Evolutionary conservation across 1,139 yeast species (phyloP), one percentile per base, ranked within the genome.

Genomic region (Saccharomyces hybrid): DNA sequence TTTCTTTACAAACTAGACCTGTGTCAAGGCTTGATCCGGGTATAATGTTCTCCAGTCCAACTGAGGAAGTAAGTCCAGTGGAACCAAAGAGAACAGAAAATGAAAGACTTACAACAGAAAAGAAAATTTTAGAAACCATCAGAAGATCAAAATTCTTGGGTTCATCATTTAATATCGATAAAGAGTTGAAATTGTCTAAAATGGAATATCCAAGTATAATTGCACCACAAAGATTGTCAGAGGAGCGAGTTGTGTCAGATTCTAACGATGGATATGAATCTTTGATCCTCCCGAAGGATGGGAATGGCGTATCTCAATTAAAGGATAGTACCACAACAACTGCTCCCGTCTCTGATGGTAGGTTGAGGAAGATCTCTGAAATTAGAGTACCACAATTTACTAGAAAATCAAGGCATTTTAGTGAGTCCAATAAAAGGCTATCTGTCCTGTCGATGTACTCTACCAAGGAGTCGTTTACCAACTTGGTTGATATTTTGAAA

Each of bases 1-100:
- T 71, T 54, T 74, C 76, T 4, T 59, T 70, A 41, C 70, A 69
- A 47, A 63, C 75, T 72, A 78, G 89, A 64, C 93, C 93, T 7
- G 82, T 83, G 32, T 85, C 91, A 1, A 78, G 82, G 63, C 73
- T 86, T 55, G 93, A 86, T 71, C 93, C 93, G 9, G 77, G 77
- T 51, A 61, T 73, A 49, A 54, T 59, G 48, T 47, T 51, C 28
- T 44, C 56, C 11, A 54, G 52, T 13, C 44, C 54, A 28, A 38
- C 32, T 27, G 52, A 34, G 5, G 47, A 47, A 5, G 55, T 51
- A 16, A 9, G 23, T 20, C 44, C 47, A 9, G 50, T 31, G 13
- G 47, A 47, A 3, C 53, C 49, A 9, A 52, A 51, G 8, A 26
- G 30, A n/a, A 41, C 23, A 3, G 59, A 57, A 16, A 57, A 55